phyloP scores from a whole-genome alignment of 805 yeast species.

The Kregervanrija pseudodelftensis region DNA sequence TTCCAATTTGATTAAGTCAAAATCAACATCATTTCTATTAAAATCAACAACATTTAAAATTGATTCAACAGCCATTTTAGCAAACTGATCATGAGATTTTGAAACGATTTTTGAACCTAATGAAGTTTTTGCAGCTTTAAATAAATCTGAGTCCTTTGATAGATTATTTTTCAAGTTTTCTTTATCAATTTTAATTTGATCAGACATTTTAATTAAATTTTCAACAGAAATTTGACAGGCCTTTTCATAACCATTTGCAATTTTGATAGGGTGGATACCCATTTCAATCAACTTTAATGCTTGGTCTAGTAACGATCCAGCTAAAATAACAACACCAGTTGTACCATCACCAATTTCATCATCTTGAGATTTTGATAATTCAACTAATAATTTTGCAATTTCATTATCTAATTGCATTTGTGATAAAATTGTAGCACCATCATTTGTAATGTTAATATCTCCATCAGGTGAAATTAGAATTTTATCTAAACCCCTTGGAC shows the following conservation, averaged over 20 bases:
- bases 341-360: constrained; percentile 99
- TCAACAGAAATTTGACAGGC: constrained; percentile 88
- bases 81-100: constrained; percentile 87
- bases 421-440: constrained; percentile 93
- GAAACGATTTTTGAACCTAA: constrained; percentile 94
- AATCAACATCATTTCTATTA: constrained; percentile 91
- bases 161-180: constrained; percentile 22
- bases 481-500: constrained; percentile 98
- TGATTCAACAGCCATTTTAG: constrained; percentile 95
- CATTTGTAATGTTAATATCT: constrained; percentile 95
- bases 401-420: constrained; percentile 96
- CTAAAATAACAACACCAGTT: constrained; percentile 95
- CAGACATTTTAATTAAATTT: constrained; percentile 59
- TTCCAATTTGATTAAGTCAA: constrained; percentile 90
- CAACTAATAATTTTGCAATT: constrained; percentile 91
- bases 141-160: constrained; percentile 44
- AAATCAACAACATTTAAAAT: constrained; percentile 88
- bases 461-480: constrained; percentile 94
- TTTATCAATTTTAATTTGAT: constrained; percentile 30
- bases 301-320: constrained; percentile 90
- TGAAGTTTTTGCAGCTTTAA: constrained; percentile 91
- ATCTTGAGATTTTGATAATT: constrained; percentile 90
- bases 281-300: constrained; percentile 90
- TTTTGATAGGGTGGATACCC: constrained; percentile 95
- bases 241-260: constrained; percentile 95